phyloP scores from a whole-genome alignment of 176 grass and related monocot species.

The Themeda triandra region DNA sequence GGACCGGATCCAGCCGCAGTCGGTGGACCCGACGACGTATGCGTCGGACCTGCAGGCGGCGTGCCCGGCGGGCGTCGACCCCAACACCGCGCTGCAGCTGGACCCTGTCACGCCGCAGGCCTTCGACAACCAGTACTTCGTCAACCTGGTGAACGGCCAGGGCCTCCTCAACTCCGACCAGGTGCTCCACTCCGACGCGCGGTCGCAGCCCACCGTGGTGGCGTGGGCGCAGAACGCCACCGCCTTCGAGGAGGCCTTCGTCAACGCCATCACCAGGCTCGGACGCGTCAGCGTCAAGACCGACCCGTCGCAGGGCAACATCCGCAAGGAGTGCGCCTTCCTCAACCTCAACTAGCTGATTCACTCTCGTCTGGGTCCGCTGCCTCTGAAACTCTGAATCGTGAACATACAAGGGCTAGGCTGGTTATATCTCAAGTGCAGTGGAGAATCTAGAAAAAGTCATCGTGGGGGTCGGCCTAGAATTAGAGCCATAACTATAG shows the following conservation, averaged over 20 bases:
- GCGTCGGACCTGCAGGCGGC: conserved; percentile 59
- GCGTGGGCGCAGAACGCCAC: conserved; percentile 47
- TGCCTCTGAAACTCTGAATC: too few relatives aligned
- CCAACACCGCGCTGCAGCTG: conserved; percentile 60
- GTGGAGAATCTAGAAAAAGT: too few relatives aligned
- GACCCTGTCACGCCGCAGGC: conserved; percentile 61
- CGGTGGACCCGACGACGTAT: conserved; percentile 55
- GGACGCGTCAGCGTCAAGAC: conserved; percentile 87
- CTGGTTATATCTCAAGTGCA: too few relatives aligned
- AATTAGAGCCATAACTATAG: too few relatives aligned
- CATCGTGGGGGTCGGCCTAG: too few relatives aligned
- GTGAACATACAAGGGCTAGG: too few relatives aligned
- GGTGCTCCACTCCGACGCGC: conserved; percentile 67
- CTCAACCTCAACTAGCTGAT: conserved; percentile 21
- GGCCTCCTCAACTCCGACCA: conserved; percentile 83
- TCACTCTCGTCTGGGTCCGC: fast-evolving
- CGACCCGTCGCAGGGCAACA: conserved; percentile 58
- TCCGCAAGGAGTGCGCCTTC: conserved; percentile 71
- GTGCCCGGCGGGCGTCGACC: conserved; percentile 70
- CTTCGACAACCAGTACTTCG: conserved; percentile 95
- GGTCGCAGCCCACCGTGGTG: conserved; percentile 56
- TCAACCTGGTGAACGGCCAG: conserved; percentile 65
- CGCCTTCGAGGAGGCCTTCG: conserved; percentile 69
- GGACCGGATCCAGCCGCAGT: conserved; percentile 40
- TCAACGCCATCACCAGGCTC: conserved; percentile 59